These are phyloP conservation scores for Pichia phayaonensis DNA, from an alignment of 805 yeast species.

Conservation along the genomic window DNA sequence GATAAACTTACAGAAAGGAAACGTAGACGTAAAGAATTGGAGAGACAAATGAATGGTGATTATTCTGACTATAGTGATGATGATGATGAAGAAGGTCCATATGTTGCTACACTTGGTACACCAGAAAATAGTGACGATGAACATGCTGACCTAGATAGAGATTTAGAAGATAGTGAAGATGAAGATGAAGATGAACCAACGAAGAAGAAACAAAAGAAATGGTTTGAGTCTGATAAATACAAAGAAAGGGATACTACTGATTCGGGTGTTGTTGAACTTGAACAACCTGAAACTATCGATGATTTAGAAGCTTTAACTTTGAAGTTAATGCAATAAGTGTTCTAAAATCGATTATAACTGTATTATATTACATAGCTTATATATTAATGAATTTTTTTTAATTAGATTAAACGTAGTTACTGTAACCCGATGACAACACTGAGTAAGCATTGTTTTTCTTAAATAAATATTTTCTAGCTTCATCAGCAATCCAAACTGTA, in stretches of 20 bases:
- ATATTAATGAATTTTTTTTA: background rate
- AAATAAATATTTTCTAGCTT: conserved; percentile 52
- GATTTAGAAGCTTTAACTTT: conserved; percentile 86
- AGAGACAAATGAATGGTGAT: conserved; percentile 41
- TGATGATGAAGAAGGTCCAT: conserved; percentile 14
- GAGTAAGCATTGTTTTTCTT: conserved; percentile 13
- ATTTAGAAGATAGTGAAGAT: conserved; percentile 4
- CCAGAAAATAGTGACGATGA: conserved; percentile 17
- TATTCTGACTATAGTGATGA: conserved; percentile 28
- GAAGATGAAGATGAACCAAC: conserved; percentile 17
- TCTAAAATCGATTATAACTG: background rate
- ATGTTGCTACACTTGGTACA: conserved; percentile 20
- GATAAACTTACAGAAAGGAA: conserved; percentile 82
- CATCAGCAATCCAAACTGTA: conserved; percentile 81
- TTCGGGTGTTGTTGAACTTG: conserved; percentile 56
- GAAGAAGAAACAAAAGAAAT: conserved; percentile 35
- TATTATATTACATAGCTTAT: background rate
- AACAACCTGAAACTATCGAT: conserved; percentile 84
- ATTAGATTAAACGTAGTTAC: conserved; percentile 21
- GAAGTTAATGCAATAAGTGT: conserved; percentile 24
- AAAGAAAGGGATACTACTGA: conserved; percentile 18
- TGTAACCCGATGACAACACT: conserved; percentile 18
- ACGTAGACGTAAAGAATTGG: conserved; percentile 76
- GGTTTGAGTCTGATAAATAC: conserved; percentile 37
- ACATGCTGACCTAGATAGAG: conserved; percentile 7